Percentiles rank a stretch among this genome's conserved stretches.
These are phyloP conservation scores for Musa beccarii DNA, from an alignment of 176 grass and related monocot genomes.

Conservation along the genomic window DNA sequence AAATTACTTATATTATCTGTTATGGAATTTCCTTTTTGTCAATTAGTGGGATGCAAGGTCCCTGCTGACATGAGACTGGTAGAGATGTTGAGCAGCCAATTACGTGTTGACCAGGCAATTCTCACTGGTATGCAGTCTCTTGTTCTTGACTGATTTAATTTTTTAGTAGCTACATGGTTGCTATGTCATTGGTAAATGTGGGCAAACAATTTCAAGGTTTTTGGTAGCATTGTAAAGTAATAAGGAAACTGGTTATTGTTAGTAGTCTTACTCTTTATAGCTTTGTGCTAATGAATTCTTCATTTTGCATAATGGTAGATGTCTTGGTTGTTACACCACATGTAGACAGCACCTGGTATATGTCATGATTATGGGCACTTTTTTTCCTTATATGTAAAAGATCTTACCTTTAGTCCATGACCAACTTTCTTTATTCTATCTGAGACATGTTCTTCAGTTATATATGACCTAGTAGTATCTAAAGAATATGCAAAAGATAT, in stretches of 20 bases:
- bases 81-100: constrained; percentile 91
- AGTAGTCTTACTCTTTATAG: not conserved
- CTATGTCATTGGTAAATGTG: not conserved
- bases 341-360: not conserved
- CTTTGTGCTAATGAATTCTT: not conserved
- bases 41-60: constrained; percentile 90
- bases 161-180: not conserved
- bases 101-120: constrained; percentile 99
- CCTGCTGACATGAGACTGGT: constrained; percentile 95
- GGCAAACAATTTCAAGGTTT: not conserved
- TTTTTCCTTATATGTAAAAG: not conserved
- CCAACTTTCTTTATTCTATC: no score
- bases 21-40: constrained; percentile 13
- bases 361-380: not conserved
- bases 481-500: no score
- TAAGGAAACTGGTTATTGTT: not conserved
- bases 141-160: not conserved
- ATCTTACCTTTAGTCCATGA: not conserved
- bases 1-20: not conserved
- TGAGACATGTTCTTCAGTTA: no score
- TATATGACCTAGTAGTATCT: no score
- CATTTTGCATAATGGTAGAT: not conserved
- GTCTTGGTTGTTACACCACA: not conserved
- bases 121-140: constrained; percentile 63
- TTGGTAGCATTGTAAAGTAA: not conserved